Evolutionary conservation across 78 protist genomes (phyloP), one percentile per base, ranked within the genome.

Genomic region (Paratrimastix pyriformis): DNA sequence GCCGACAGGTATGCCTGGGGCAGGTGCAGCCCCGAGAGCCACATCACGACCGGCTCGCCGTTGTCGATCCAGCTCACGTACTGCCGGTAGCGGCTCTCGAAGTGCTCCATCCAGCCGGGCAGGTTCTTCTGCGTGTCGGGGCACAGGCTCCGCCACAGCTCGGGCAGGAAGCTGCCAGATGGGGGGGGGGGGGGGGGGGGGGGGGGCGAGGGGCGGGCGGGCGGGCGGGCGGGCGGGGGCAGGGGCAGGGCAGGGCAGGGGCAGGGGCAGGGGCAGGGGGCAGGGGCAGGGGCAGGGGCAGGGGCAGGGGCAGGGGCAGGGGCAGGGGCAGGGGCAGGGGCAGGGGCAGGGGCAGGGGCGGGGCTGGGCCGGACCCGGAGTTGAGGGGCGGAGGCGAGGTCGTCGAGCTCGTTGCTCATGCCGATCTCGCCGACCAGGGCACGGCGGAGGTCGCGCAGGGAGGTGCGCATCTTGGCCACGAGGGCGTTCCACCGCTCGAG

Each of bases 1-100:
- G 97, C 94, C 24, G 91, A 79, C 18, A 90, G 75, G 80, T 79
- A 90, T 8, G 94, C 68, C 65, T 91, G 93, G 0, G 97, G 97
- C 24, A 93, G 58, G 80, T 86, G 88, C 33, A 93, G 84, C 11
- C 95, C 94, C 0, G 93, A 72, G 55, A 93, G 90, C 95, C 94
- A 90, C 82, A 93, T 88, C 30, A 85, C 89, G 54, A 9, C 29
- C 21, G 94, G 93, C 45, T 87, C 90, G 21, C 87, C 85, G 43
- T 62, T 66, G 44, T 54, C 65, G 30, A 83, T 43, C 92, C 92
- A 88, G 30, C 6, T 50, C 13, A 13, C 30, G 76, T 87, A 90
- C 76, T 88, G 93, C 4, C 0, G 24, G 54, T 78, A 43, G 37
- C 96, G 84, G 26, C 66, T 30, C 39, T 30, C 5, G 76, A 82